These are phyloP conservation scores for Talaromyces sp. DNA, from an alignment of 2,329 filamentous ascomycete species.

Conservation along the genomic window DNA sequence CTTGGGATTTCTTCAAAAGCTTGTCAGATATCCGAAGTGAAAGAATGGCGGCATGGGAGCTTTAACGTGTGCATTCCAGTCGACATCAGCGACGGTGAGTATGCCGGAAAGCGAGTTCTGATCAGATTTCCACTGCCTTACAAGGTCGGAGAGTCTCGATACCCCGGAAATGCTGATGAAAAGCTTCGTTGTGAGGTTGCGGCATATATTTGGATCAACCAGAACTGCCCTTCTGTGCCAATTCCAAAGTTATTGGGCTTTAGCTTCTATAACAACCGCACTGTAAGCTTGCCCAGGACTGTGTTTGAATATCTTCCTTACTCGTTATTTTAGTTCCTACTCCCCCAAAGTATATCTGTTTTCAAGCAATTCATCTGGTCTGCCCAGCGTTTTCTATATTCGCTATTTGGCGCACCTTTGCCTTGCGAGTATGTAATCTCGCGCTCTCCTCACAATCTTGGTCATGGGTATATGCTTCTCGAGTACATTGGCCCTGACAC, in stretches of 20 bases:
- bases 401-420: background rate
- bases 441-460: background rate
- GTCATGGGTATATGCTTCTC: conserved; percentile 15
- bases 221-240: conserved; percentile 32
- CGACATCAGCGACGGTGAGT: background rate
- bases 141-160: conserved; percentile 28
- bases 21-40: conserved; percentile 13
- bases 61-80: conserved; percentile 14
- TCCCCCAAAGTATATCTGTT: background rate
- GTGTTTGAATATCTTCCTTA: background rate
- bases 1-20: conserved; percentile 14
- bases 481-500: conserved; percentile 16
- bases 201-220: conserved; percentile 34
- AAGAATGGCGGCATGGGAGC: conserved; percentile 16
- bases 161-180: conserved; percentile 39
- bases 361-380: background rate
- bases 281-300: conserved; percentile 11
- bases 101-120: conserved; percentile 16
- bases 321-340: background rate
- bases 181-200: conserved; percentile 37
- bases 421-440: background rate
- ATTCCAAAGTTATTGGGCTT: conserved; percentile 31
- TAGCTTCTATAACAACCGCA: conserved; percentile 24
- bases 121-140: conserved; percentile 22
- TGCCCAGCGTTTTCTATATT: background rate